These are phyloP conservation scores for Tarenaya hassleriana DNA, from an alignment of 345 rosid genomes.

Conservation along the genomic window DNA sequence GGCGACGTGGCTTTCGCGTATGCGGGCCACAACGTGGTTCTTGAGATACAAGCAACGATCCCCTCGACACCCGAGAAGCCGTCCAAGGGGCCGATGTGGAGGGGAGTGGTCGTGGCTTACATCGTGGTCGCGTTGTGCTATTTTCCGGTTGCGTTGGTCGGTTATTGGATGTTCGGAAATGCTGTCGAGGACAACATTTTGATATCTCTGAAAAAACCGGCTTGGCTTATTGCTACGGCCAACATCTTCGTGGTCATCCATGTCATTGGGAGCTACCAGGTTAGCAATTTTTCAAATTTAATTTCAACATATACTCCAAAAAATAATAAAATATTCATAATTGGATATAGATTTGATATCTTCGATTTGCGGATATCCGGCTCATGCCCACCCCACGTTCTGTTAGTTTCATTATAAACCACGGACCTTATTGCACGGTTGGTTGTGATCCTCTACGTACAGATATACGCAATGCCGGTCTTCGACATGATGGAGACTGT, in stretches of 20 bases:
- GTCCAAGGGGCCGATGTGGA: conserved; percentile 88
- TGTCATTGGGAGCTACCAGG: conserved; percentile 85
- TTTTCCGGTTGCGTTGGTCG: conserved; percentile 71
- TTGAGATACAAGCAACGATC: conserved; percentile 88
- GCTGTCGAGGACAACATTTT: conserved; percentile 57
- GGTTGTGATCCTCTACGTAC: too few species aligned
- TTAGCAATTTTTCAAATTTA: conserved; percentile 11
- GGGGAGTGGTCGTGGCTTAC: conserved; percentile 64
- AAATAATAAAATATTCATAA: too few species aligned
- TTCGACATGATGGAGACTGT: conserved; percentile 75
- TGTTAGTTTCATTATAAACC: conserved; percentile 3
- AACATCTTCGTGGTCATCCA: conserved; percentile 70
- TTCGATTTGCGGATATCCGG: too few species aligned
- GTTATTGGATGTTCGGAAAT: conserved; percentile 61
- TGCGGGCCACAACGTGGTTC: conserved; percentile 75
- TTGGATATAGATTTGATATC: too few species aligned
- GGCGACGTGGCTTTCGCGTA: conserved; percentile 87
- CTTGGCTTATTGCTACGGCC: conserved; percentile 59
- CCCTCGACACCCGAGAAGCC: conserved; percentile 83
- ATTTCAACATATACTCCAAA: too few species aligned
- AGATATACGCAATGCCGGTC: conserved; percentile 76
- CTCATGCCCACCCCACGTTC: background rate
- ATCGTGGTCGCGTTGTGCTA: conserved; percentile 73
- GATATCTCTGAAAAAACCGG: conserved; percentile 55
- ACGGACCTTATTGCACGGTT: too few species aligned